Percentiles rank a stretch among this genome's conserved stretches.
These are phyloP conservation scores for Alternaria sp. DNA, from an alignment of 2,329 filamentous ascomycete genomes.

Conservation along the genomic window DNA sequence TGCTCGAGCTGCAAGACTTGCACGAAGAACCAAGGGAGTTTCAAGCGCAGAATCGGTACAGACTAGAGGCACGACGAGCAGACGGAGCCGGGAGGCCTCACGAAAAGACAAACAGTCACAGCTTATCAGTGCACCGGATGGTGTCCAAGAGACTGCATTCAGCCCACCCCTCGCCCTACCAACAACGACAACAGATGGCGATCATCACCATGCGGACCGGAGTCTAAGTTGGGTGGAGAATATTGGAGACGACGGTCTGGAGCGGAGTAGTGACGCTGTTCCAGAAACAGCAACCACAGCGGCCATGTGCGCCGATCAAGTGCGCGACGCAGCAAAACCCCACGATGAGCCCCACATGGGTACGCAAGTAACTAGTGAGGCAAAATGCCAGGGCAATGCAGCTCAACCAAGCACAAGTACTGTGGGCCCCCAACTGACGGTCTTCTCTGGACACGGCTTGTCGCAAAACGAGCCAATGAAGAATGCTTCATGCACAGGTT, in stretches of 20 bases:
- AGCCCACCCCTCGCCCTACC: neutral
- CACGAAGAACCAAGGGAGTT: conserved; percentile 14
- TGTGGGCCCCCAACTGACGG: conserved; percentile 1
- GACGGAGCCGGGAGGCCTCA: neutral
- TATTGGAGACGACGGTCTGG: neutral
- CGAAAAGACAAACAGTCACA: conserved; percentile 7
- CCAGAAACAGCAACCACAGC: conserved; percentile 7
- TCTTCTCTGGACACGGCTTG: neutral
- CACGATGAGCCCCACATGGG: conserved; percentile 10
- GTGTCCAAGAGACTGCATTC: neutral
- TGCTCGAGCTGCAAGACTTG: conserved; percentile 19
- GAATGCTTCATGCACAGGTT: neutral
- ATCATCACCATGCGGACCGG: neutral
- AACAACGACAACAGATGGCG: neutral
- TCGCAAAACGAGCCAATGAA: neutral
- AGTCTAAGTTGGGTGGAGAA: neutral
- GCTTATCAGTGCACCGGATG: conserved; percentile 1
- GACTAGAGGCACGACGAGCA: neutral
- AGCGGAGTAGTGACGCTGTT: conserved; percentile 8
- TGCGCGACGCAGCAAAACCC: neutral
- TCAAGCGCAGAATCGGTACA: conserved; percentile 3
- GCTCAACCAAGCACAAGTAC: neutral
- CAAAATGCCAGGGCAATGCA: neutral
- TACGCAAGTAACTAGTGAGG: conserved; percentile 5
- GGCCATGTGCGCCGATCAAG: conserved; percentile 9